phyloP scores from a whole-genome alignment of 1,284 basidiomycete genomes.

The Schizophyllum amplum region DNA sequence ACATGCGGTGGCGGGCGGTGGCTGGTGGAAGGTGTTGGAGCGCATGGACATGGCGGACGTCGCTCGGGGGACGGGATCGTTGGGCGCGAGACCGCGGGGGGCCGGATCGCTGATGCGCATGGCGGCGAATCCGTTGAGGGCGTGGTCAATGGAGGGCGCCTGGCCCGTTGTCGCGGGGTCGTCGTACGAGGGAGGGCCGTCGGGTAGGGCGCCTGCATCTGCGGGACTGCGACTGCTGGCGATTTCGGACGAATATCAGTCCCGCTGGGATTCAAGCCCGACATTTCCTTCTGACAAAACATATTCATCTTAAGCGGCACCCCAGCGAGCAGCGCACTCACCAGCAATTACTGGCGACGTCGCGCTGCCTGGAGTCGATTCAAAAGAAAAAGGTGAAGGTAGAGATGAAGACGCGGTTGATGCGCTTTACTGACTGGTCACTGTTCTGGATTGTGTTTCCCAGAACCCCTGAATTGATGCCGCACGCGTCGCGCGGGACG shows the following conservation, averaged over 20 bases:
- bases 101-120: constrained; percentile 37
- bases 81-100: neutral
- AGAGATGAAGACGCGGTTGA: neutral
- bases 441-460: too few relatives aligned
- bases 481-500: too few relatives aligned
- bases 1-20: neutral
- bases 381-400: neutral
- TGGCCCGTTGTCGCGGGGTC: neutral
- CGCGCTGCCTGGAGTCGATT: neutral
- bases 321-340: neutral
- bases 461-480: neutral
- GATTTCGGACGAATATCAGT: neutral
- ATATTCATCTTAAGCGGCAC: neutral
- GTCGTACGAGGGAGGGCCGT: neutral
- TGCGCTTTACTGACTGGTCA: neutral
- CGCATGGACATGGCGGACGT: constrained; percentile 47
- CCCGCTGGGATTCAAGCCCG: neutral
- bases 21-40: neutral
- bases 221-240: constrained; percentile 5
- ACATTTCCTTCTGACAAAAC: neutral
- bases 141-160: constrained; percentile 8
- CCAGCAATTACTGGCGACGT: neutral
- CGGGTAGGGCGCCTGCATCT: neutral
- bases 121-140: constrained; percentile 39
- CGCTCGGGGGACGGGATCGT: constrained; percentile 36